phyloP scores from a whole-genome alignment of 176 grass and related monocot species.

The Pontederia paniculata region DNA sequence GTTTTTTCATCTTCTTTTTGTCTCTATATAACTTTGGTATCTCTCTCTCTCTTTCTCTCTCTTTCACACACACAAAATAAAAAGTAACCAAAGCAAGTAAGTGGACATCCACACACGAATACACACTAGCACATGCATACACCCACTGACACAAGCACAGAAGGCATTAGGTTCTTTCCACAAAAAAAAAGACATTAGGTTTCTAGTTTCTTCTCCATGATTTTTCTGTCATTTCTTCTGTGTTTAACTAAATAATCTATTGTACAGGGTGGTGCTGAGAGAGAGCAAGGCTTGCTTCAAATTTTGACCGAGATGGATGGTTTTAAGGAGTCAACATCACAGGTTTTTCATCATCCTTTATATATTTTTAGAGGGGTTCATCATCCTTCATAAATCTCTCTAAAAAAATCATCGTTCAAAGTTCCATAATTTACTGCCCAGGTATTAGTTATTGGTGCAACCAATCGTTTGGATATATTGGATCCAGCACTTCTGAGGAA shows the following conservation, averaged over 20 bases:
- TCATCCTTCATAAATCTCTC: neutral
- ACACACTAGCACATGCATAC: no score
- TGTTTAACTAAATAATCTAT: neutral
- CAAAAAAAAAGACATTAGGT: neutral
- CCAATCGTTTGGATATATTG: slow-evolving; percentile 34
- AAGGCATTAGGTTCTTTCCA: neutral
- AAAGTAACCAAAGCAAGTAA: no score
- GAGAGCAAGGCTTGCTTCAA: slow-evolving; percentile 31
- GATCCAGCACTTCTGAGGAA: slow-evolving; percentile 32
- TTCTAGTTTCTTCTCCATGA: neutral
- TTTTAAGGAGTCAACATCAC: slow-evolving; percentile 27
- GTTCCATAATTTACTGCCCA: slow-evolving; percentile 11
- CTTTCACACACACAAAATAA: no score
- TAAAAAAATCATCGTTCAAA: no score
- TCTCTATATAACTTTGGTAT: no score
- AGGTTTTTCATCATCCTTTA: slow-evolving; percentile 2
- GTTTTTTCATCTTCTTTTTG: no score
- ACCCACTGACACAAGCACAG: no score
- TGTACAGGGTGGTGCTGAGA: slow-evolving; percentile 29
- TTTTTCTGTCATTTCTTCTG: neutral
- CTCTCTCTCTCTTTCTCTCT: no score
- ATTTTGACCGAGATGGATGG: slow-evolving; percentile 37
- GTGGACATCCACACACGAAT: no score
- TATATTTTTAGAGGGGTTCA: neutral
- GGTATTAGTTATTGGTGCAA: slow-evolving; percentile 37